Conservation (phyloP, 805 yeast species). For the Lipomyces kockii region DNA sequence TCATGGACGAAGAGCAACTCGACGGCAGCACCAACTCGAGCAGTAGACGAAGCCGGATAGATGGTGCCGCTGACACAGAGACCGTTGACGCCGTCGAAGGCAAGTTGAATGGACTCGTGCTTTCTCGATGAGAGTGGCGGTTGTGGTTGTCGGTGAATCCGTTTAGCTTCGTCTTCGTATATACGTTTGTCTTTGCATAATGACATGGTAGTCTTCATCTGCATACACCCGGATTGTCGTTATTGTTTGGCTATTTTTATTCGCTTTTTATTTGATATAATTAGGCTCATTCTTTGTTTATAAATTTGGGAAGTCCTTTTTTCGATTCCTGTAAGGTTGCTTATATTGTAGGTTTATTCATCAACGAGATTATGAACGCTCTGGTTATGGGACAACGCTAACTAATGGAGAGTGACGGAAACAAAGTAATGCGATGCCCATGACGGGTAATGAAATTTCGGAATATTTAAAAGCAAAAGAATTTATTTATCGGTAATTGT, state of each 20-base stretch:
- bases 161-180: background rate
- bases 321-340: background rate
- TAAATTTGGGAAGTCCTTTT: background rate
- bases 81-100: background rate
- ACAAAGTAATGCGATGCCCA: background rate
- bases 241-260: background rate
- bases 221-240: background rate
- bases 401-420: background rate
- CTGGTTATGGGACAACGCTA: background rate
- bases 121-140: background rate
- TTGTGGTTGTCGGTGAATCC: background rate
- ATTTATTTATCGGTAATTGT: background rate
- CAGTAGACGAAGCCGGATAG: background rate
- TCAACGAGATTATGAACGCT: background rate
- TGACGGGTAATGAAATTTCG: background rate
- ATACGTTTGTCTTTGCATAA: background rate
- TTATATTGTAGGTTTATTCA: background rate
- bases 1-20: constrained; percentile 35
- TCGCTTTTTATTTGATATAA: background rate
- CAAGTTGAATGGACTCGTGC: background rate
- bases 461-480: background rate
- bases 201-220: background rate
- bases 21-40: background rate
- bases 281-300: background rate
- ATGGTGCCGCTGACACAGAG: background rate